phyloP scores from a whole-genome alignment of 192 early-diverging fungal species.

The Endogone sp. region DNA sequence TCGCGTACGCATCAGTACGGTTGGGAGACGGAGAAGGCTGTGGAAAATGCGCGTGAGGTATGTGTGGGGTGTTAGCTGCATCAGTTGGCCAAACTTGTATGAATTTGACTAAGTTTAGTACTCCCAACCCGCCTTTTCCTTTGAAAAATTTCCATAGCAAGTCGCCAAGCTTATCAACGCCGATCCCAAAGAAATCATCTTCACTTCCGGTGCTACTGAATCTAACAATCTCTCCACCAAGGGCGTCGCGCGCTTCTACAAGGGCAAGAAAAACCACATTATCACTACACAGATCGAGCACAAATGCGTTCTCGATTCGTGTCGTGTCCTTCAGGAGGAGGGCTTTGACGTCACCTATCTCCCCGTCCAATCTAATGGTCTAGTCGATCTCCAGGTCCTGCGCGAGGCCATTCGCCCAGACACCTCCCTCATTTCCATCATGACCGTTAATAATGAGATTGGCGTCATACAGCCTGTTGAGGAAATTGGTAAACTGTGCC shows the following conservation, averaged over 20 bases:
- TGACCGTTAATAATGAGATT: slow-evolving; percentile 99
- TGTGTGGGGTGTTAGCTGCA: neutral
- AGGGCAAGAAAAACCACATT: slow-evolving; percentile 89
- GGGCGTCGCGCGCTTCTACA: slow-evolving; percentile 94
- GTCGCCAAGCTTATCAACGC: slow-evolving; percentile 85
- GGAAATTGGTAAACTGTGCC: slow-evolving; percentile 88
- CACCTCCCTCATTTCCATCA: slow-evolving; percentile 88
- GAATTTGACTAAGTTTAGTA: no score
- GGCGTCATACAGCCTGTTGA: slow-evolving; percentile 92
- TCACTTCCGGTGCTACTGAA: slow-evolving; percentile 95
- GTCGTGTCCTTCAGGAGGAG: slow-evolving; percentile 92
- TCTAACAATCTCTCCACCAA: slow-evolving; percentile 94
- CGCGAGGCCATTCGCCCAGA: slow-evolving; percentile 85
- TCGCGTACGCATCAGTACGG: slow-evolving; percentile 96
- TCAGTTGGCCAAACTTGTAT: neutral
- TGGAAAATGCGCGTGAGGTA: slow-evolving; percentile 85
- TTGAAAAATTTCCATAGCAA: slow-evolving; percentile 45
- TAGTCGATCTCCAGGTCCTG: slow-evolving; percentile 77
- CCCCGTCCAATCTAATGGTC: slow-evolving; percentile 78
- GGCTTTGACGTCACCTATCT: slow-evolving; percentile 96
- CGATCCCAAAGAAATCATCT: slow-evolving; percentile 95
- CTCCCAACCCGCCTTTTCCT: slow-evolving; percentile 1
- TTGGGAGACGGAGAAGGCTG: slow-evolving; percentile 91
- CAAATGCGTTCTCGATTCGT: slow-evolving; percentile 97
- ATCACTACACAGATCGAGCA: slow-evolving; percentile 98